phyloP scores from a whole-genome alignment of 2,329 filamentous ascomycete species.

The Plectosphaerella cucumerina region DNA sequence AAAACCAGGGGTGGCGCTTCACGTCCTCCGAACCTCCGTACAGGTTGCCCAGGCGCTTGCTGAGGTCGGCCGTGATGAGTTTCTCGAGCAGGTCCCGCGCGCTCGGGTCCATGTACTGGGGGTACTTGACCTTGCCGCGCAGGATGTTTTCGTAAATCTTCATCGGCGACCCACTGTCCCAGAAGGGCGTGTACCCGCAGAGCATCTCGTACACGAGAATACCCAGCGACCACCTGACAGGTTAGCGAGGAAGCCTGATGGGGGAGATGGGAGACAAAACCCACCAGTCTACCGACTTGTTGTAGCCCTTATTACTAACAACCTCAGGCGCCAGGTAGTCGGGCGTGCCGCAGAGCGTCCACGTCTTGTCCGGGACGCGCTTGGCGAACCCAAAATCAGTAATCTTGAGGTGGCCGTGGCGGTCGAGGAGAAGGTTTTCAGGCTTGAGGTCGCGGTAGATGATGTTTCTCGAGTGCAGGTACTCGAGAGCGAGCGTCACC shows the following conservation, averaged over 20 bases:
- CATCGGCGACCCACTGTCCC: slow-evolving; percentile 96
- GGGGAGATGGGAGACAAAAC: slow-evolving; percentile 24
- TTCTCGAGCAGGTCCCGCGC: slow-evolving; percentile 89
- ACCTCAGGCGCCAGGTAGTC: slow-evolving; percentile 98
- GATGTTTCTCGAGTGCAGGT: slow-evolving; percentile 90
- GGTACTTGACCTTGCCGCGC: slow-evolving; percentile 93
- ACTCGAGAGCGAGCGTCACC: slow-evolving; percentile 91
- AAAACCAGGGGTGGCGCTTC: slow-evolving; percentile 94
- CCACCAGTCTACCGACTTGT: slow-evolving; percentile 98
- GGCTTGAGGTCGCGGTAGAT: slow-evolving; percentile 98
- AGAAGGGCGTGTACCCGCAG: slow-evolving; percentile 97
- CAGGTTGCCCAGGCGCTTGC: slow-evolving; percentile 90
- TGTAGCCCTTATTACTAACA: slow-evolving; percentile 98
- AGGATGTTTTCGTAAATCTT: slow-evolving; percentile 99
- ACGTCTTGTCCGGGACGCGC: slow-evolving; percentile 96
- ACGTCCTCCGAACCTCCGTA: slow-evolving; percentile 89
- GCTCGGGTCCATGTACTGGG: slow-evolving; percentile 89
- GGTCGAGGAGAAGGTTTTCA: slow-evolving; percentile 86
- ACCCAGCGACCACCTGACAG: slow-evolving; percentile 86
- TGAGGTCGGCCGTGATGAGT: slow-evolving; percentile 90
- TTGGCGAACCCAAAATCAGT: slow-evolving; percentile 99
- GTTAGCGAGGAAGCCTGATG: neutral
- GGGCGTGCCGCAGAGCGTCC: slow-evolving; percentile 95
- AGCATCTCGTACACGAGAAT: slow-evolving; percentile 99
- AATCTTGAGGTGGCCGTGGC: slow-evolving; percentile 93